Base-by-base conservation (phyloP, 495 filamentous ascomycete genomes). In the Rostrohypoxylon terebratum region DNA sequence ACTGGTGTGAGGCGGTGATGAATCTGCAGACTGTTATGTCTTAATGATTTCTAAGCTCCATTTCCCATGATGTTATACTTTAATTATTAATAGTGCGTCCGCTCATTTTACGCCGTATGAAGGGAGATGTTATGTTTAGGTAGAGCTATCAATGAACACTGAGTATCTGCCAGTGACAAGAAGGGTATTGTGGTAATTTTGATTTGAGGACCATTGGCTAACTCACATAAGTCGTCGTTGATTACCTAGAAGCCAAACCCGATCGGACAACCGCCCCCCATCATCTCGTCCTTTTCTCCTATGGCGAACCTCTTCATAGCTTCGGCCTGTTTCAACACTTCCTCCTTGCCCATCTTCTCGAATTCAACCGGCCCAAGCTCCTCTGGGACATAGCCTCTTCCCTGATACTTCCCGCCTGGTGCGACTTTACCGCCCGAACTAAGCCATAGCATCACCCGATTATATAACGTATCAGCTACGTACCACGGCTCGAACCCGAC, bases 401-500 rank as follows among this genome's bases (percentile, higher is more conserved):
- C 88, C 71, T 83, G 86, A 42, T 83, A 81, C 36, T 83, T 80
- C 53, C 88, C 85, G 9, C 87, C 87, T 0, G 87, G 87, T 45
- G 85, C 50, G 38, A 87, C 84, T 38, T 78, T 78, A 1, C 89
- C 87, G 20, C 86, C 73, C 3, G 81, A 69, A 81, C 80, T 86
- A 1, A 87, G 82, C 36, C 73, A 75, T 0, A 82, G 81, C 1
- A 84, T 80, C 77, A 84, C 87, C 18, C 86, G 80, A 63, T 86
- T 86, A 81, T 81, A 84, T 54, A 88, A 74, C 2, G 87, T 89
- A 0, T 87, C 82, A 33, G 86, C 84, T 23, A 90, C 82, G 66
- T 91, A 91, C 75, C 86, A 90, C 8, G 89, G 88, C 4, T 83
- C 84, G 0, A 83, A 83, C 11, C 86, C 85, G 76, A 82, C 86